Conservation (phyloP, 1,284 basidiomycete species). For the Tilletia caries region DNA sequence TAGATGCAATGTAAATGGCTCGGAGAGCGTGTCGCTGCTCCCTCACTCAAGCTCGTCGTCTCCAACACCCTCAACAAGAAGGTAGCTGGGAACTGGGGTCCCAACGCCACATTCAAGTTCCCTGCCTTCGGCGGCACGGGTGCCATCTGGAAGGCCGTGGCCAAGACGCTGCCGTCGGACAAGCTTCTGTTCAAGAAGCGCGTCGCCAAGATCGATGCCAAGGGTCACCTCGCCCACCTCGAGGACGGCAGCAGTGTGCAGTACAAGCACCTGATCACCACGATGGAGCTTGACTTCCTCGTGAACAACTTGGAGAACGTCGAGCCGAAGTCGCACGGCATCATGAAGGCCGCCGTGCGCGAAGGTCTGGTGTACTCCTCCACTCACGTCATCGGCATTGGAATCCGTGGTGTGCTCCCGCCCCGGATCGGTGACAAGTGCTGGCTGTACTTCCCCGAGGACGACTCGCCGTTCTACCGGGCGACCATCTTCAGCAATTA, state of each 20-base stretch:
- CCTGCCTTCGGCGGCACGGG: conserved; percentile 60
- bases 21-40: conserved; percentile 61
- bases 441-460: conserved; percentile 59
- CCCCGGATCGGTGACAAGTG: conserved; percentile 61
- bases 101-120: conserved; percentile 61
- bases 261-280: conserved; percentile 58
- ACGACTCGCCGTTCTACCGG: conserved; percentile 61
- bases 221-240: conserved; percentile 55
- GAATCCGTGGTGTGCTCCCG: conserved; percentile 58
- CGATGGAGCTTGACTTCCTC: conserved; percentile 58
- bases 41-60: conserved; percentile 58
- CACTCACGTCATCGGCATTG: conserved; percentile 60
- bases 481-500: conserved; percentile 62
- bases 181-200: conserved; percentile 55
- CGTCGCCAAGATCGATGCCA: conserved; percentile 56
- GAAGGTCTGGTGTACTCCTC: conserved; percentile 57
- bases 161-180: conserved; percentile 56
- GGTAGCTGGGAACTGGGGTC: conserved; percentile 60
- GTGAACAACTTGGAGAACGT: conserved; percentile 51
- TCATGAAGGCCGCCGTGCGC: conserved; percentile 54
- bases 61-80: conserved; percentile 59
- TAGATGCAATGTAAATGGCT: conserved; percentile 62
- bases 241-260: conserved; percentile 56
- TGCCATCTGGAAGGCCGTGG: conserved; percentile 61
- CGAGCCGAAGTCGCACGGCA: conserved; percentile 53